Evolutionary conservation across 148 eudicot genomes (phyloP).

Genomic region (Amaranthus cruentus): DNA sequence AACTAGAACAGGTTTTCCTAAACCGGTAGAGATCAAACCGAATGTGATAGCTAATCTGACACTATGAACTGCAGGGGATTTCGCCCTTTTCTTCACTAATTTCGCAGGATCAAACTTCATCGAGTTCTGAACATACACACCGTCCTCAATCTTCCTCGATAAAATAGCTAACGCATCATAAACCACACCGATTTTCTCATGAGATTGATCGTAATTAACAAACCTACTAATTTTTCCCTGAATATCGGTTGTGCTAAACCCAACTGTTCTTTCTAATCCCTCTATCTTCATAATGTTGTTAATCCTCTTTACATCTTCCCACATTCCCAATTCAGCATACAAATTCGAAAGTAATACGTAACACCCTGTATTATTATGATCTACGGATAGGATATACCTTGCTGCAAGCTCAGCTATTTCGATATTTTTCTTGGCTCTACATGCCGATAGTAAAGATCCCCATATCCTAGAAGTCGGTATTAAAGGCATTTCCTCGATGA

Average conservation of each 20-base stretch:
- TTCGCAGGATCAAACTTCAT: conserved; percentile 40
- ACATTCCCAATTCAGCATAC: conserved; percentile 57
- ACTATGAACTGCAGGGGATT: conserved; percentile 45
- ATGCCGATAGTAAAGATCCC: conserved; percentile 67
- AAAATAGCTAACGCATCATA: conserved; percentile 47
- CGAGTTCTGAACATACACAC: conserved; percentile 11
- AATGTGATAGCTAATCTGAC: conserved; percentile 53
- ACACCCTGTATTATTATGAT: conserved; percentile 51
- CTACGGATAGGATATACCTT: conserved; percentile 32
- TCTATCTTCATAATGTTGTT: conserved; percentile 36
- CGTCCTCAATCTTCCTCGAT: conserved; percentile 38
- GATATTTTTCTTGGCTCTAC: conserved; percentile 46
- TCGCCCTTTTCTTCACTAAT: conserved; percentile 30
- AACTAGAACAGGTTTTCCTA: conserved; percentile 46
- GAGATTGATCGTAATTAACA: conserved; percentile 41
- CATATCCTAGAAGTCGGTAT: conserved; percentile 65
- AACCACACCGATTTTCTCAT: conserved; percentile 30
- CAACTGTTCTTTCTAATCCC: conserved; percentile 38
- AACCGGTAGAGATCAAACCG: conserved; percentile 45
- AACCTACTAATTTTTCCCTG: conserved; percentile 36
- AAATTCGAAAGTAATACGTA: conserved; percentile 53
- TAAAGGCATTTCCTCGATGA: conserved; percentile 62
- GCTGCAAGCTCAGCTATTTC: conserved; percentile 61
- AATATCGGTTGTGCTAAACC: conserved; percentile 41
- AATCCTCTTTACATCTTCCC: conserved; percentile 53